Conservation (phyloP, 305 asterid genomes). For the Caryopteris hybrid region DNA sequence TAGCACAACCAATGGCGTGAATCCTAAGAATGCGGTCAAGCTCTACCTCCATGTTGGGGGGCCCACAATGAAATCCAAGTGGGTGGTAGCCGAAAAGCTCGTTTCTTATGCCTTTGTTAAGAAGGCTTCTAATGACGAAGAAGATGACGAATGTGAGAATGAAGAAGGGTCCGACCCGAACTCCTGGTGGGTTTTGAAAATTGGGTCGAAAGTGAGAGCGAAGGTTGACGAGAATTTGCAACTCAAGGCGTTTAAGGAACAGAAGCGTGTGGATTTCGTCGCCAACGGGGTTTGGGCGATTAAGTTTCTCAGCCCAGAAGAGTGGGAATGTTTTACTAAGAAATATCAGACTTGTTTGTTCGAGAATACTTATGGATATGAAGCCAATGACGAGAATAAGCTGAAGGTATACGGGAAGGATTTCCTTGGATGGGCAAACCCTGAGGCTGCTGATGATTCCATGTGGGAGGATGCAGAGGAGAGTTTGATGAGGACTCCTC, state of each 20-base stretch:
- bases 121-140: constrained; percentile 25
- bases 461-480: constrained; percentile 96
- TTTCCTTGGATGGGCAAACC: constrained; percentile 93
- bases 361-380: constrained; percentile 84
- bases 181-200: constrained; percentile 60
- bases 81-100: constrained; percentile 70
- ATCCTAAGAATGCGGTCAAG: constrained; percentile 58
- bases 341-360: constrained; percentile 66
- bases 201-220: constrained; percentile 64
- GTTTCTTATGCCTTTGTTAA: constrained; percentile 54
- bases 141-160: constrained; percentile 39
- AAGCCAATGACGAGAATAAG: constrained; percentile 71
- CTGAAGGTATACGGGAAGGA: constrained; percentile 96
- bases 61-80: constrained; percentile 53
- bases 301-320: constrained; percentile 56
- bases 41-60: constrained; percentile 61
- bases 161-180: constrained; percentile 38
- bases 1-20: constrained; percentile 18
- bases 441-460: constrained; percentile 86
- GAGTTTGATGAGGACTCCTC: constrained; percentile 47
- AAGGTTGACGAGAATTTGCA: constrained; percentile 67
- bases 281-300: constrained; percentile 87
- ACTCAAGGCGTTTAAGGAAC: constrained; percentile 67
- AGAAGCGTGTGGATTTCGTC: constrained; percentile 80
- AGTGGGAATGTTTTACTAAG: constrained; percentile 47